Evolutionary conservation across 208 protist species (phyloP).

Genomic region (Zelonia costaricensis): DNA sequence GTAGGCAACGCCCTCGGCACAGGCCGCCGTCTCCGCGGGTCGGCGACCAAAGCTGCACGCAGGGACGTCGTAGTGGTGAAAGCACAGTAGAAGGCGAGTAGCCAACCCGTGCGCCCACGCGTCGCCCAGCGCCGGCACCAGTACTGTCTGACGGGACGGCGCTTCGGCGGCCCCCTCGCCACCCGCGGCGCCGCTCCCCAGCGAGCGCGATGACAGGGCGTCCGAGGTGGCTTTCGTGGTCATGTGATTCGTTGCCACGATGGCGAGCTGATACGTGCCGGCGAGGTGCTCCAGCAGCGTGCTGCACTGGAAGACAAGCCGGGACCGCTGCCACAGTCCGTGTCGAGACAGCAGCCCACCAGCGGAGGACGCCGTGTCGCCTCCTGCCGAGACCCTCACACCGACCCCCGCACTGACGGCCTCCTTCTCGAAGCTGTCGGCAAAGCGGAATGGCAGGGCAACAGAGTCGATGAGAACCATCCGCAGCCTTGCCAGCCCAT

Average conservation of each 20-base stretch:
- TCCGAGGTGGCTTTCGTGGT: conserved; percentile 70
- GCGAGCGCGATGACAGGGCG: too few species aligned
- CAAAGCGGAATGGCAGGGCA: conserved; percentile 77
- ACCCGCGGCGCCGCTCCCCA: not conserved
- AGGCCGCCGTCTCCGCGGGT: not conserved
- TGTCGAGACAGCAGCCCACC: conserved; percentile 2
- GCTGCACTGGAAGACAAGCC: conserved; percentile 62
- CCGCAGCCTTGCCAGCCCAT: conserved; percentile 4
- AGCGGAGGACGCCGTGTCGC: too few species aligned
- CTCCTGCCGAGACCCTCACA: not conserved
- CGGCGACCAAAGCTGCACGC: conserved; percentile 1
- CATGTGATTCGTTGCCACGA: conserved; percentile 90
- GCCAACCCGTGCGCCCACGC: conserved; percentile 56
- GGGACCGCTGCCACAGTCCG: conserved; percentile 43
- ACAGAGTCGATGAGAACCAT: conserved; percentile 91
- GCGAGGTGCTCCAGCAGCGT: conserved; percentile 59
- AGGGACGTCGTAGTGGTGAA: conserved; percentile 52
- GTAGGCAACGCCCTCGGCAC: conserved; percentile 34
- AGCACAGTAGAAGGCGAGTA: conserved; percentile 64
- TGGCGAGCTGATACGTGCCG: conserved; percentile 31
- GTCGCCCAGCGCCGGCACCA: conserved; percentile 79
- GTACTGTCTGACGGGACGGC: not conserved
- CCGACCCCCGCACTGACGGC: not conserved
- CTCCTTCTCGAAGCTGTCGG: conserved; percentile 12
- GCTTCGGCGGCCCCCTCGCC: not conserved